Evolutionary conservation across 306 rosid genomes (phyloP), one percentile per base, ranked within the genome.

Genomic region (Quercus agrifolia): DNA sequence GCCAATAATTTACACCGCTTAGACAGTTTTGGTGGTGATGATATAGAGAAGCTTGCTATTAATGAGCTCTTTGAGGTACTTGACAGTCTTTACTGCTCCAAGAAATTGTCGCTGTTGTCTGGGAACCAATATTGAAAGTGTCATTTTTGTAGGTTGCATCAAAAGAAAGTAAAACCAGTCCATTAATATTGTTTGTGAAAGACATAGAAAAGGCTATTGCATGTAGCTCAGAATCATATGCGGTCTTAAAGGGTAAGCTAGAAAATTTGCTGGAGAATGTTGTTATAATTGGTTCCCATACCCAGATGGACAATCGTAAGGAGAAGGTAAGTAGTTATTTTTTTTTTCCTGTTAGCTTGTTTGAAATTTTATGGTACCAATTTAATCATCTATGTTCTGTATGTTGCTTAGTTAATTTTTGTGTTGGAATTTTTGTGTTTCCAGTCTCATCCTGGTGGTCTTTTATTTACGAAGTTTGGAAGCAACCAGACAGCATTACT

Each of bases 401-500:
- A 33, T 77, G 44, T 59, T 69, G 77, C 25, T 62, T 72, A 13
- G 30, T 68, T 78, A 77, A 64, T 25, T 59, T n/a, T 82, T 74
- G 72, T 80, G 52, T 30, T 33, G n/a, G 56, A 28, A 17, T 78
- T 49, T 71, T 54, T 28, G 31, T 80, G 59, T 61, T 83, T 84
- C 15, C 91, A 95, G 99, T 81, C 90, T 68, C 97, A 90, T 72
- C 88, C 93, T 33, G 95, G 97, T 57, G 90, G 97, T 70, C 93
- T 92, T 85, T 77, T 91, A 82, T 95, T 95, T 74, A 94, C 97
- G 0, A 94, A 94, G 81, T 90, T 91, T 18, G 98, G 99, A 81
- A 84, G 92, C 85, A 92, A 86, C 83, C 97, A 92, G 84, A 89
- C 99, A 5, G 93, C 99, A n/a, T 85, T 92, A 30, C 94, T 95